Conservation (phyloP, 768 basidiomycete genomes). For the Suillus placidus region DNA sequence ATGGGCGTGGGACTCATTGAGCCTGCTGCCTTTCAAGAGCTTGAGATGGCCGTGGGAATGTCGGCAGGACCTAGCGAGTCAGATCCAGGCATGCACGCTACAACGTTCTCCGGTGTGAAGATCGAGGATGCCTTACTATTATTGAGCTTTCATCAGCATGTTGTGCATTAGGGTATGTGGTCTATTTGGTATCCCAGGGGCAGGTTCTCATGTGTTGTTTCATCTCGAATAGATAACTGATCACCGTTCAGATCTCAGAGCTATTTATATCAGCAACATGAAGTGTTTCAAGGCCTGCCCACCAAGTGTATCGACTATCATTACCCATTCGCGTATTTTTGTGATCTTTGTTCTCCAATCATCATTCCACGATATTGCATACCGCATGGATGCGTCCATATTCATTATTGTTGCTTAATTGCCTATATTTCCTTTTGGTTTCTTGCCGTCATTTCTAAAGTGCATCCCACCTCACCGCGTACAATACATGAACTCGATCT, state of each 20-base stretch:
- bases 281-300: conserved; percentile 5
- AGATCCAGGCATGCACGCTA: conserved; percentile 27
- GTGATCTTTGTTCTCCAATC: neutral
- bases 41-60: conserved; percentile 47
- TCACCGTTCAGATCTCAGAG: conserved; percentile 2
- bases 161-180: conserved; percentile 47
- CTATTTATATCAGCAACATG: conserved; percentile 6
- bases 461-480: neutral
- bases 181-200: neutral
- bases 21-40: conserved; percentile 46
- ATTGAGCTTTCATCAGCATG: conserved; percentile 73
- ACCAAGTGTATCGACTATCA: conserved; percentile 10
- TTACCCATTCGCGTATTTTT: neutral
- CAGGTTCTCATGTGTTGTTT: neutral
- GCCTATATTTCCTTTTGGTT: conserved; percentile 12
- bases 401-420: conserved; percentile 42
- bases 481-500: conserved; percentile 4
- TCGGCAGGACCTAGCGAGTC: conserved; percentile 24
- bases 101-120: conserved; percentile 54
- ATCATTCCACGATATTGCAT: conserved; percentile 7
- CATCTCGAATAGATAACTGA: neutral
- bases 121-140: conserved; percentile 77
- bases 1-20: conserved; percentile 42
- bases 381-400: conserved; percentile 20
- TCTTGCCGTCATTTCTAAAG: conserved; percentile 6